Evolutionary conservation across 768 basidiomycete genomes (phyloP).

Genomic region (Lyophyllum decastes): DNA sequence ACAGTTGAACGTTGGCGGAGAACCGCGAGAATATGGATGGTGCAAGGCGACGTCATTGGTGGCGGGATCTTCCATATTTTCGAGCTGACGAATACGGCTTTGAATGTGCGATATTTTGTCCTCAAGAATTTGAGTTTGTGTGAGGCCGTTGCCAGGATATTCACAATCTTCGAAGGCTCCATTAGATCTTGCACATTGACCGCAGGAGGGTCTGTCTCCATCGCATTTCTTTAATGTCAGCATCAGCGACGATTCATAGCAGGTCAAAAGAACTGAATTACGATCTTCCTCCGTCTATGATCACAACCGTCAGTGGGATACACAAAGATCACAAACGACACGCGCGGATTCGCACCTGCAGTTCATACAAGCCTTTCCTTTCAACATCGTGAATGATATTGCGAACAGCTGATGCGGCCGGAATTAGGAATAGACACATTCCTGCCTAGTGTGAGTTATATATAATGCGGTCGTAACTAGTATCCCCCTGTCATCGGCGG

Average conservation of each 20-base stretch:
- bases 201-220: constrained; percentile 49
- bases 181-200: constrained; percentile 47
- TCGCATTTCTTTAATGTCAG: constrained; percentile 50
- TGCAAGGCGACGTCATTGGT: constrained; percentile 9
- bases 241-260: not conserved
- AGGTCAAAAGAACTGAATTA: constrained; percentile 14
- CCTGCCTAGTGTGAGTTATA: not conserved
- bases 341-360: constrained; percentile 41
- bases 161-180: constrained; percentile 53
- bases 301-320: not conserved
- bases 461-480: not conserved
- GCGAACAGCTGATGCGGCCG: not conserved
- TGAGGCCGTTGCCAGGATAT: constrained; percentile 46
- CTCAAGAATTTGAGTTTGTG: constrained; percentile 47
- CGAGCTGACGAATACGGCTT: constrained; percentile 42
- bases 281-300: constrained; percentile 51
- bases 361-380: constrained; percentile 51
- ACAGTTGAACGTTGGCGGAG: not conserved
- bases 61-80: constrained; percentile 28
- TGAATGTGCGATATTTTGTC: constrained; percentile 45
- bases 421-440: not conserved
- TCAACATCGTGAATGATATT: constrained; percentile 7
- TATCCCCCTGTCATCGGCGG: constrained; percentile 5
- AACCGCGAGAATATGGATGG: constrained; percentile 14
- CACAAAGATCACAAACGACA: not conserved